These are phyloP conservation scores for Suillus occidentalis DNA, from an alignment of 768 basidiomycete genomes.

Conservation along the genomic window DNA sequence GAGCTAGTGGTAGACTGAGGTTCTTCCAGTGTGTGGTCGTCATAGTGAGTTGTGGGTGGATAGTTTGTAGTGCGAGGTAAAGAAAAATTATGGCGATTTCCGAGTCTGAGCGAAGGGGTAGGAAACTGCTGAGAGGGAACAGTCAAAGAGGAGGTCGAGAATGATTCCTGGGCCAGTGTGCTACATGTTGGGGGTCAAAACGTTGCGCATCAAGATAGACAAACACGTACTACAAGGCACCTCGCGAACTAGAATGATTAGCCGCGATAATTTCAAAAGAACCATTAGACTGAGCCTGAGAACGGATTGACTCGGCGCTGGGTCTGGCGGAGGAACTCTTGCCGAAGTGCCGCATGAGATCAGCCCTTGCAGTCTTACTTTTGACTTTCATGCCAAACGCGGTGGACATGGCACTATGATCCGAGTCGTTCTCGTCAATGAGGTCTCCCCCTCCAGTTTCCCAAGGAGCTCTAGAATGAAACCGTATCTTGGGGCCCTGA, in stretches of 20 bases:
- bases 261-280: constrained; percentile 62
- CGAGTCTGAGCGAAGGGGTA: constrained; percentile 15
- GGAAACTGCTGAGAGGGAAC: constrained; percentile 27
- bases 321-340: constrained; percentile 51
- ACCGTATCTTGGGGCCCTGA: constrained; percentile 81
- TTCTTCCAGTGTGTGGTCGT: constrained; percentile 9
- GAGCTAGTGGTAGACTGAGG: constrained; percentile 12
- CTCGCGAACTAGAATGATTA: constrained; percentile 48
- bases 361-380: constrained; percentile 30
- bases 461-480: constrained; percentile 83
- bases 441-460: constrained; percentile 58
- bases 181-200: constrained; percentile 32
- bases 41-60: constrained; percentile 10
- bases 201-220: constrained; percentile 1
- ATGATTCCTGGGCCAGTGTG: constrained; percentile 58
- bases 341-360: constrained; percentile 47
- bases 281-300: constrained; percentile 48
- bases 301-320: constrained; percentile 64
- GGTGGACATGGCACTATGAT: constrained; percentile 35
- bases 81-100: constrained; percentile 44
- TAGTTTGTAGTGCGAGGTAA: constrained; percentile 31
- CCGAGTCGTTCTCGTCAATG: constrained; percentile 47
- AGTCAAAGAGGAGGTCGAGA: constrained; percentile 55
- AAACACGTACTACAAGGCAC: constrained; percentile 58
- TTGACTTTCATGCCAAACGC: constrained; percentile 31